Conservation (phyloP, 331 rosid genomes). For the Dryas integrifolia region DNA sequence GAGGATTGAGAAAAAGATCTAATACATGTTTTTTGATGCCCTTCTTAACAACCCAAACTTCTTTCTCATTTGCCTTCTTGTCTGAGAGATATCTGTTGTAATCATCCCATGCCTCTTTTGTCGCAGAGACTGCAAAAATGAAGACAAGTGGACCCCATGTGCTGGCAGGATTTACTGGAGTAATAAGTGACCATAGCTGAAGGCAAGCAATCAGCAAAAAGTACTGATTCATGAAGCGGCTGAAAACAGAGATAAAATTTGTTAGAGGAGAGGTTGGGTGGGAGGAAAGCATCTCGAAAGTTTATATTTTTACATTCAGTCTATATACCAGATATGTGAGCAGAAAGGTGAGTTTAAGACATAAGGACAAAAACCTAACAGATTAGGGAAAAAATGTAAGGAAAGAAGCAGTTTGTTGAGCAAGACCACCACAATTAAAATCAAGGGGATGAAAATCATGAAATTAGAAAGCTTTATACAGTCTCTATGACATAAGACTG, state of each 20-base stretch:
- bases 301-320: neutral
- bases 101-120: conserved; percentile 99
- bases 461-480: neutral
- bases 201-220: conserved; percentile 97
- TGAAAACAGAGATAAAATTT: conserved; percentile 33
- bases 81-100: conserved; percentile 90
- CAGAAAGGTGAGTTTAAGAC: neutral
- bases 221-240: conserved; percentile 99
- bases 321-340: neutral
- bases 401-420: neutral
- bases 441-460: neutral
- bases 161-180: conserved; percentile 99
- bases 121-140: conserved; percentile 93
- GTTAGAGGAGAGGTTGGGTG: neutral
- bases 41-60: conserved; percentile 85
- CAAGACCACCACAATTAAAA: neutral
- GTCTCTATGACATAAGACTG: neutral
- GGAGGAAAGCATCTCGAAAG: conserved; percentile 6
- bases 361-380: neutral
- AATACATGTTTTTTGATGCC: conserved; percentile 77
- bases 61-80: conserved; percentile 93
- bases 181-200: conserved; percentile 95
- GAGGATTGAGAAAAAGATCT: conserved; percentile 13
- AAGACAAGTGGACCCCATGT: conserved; percentile 99
- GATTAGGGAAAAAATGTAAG: neutral